phyloP scores from a whole-genome alignment of 495 filamentous ascomycete species.

The Achaetomiella virescens region DNA sequence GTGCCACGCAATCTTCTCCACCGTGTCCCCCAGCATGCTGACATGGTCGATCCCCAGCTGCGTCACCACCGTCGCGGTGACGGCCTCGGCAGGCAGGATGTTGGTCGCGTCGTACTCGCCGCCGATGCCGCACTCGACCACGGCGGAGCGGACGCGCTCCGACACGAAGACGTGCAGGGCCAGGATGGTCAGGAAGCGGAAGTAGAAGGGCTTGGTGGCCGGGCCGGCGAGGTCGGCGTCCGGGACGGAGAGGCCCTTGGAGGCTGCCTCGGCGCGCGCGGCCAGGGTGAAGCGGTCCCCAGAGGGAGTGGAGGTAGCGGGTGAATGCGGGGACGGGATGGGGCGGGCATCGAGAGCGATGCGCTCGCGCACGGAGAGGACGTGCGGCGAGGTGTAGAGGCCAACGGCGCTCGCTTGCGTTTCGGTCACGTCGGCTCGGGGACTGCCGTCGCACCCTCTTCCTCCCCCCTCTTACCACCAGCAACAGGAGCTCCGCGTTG shows the following conservation, averaged over 20 bases:
- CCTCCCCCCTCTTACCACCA: no score
- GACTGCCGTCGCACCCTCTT: no score
- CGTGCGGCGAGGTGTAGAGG: conserved; percentile 62
- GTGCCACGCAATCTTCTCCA: conserved; percentile 48
- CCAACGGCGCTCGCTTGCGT: conserved; percentile 37
- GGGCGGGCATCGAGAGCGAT: conserved; percentile 54
- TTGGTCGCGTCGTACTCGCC: conserved; percentile 50
- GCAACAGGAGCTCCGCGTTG: no score
- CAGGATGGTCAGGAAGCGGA: conserved; percentile 48
- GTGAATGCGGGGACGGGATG: conserved; percentile 52
- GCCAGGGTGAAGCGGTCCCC: conserved; percentile 47
- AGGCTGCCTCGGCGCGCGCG: conserved; percentile 22
- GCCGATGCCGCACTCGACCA: conserved; percentile 47
- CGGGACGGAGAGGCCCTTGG: conserved; percentile 5
- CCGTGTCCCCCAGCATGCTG: conserved; percentile 40
- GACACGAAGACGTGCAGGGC: conserved; percentile 40
- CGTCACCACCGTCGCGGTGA: conserved; percentile 38
- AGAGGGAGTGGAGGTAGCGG: conserved; percentile 60
- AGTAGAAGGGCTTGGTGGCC: conserved; percentile 49
- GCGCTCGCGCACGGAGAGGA: conserved; percentile 56
- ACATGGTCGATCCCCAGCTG: conserved; percentile 48
- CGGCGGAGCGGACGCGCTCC: conserved; percentile 37
- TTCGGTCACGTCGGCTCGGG: no score
- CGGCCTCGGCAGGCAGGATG: conserved; percentile 28
- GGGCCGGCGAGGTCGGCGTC: conserved; percentile 25